phyloP scores from a whole-genome alignment of 768 basidiomycete genomes.

The Hygrocybe punicea region DNA sequence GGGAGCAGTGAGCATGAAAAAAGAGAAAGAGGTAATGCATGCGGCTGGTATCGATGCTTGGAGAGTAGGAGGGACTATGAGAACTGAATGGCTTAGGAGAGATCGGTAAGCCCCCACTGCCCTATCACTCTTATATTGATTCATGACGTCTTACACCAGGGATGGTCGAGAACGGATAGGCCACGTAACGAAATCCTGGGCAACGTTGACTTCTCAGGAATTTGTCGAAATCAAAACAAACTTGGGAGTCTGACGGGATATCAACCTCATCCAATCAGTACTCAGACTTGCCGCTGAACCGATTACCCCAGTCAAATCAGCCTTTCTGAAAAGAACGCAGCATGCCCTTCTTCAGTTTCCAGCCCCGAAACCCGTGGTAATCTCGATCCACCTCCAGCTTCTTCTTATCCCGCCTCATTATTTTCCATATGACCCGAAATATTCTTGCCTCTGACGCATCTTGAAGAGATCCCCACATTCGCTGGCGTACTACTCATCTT shows the following conservation, averaged over 20 bases:
- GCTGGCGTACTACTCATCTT: neutral
- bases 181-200: slow-evolving; percentile 47
- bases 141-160: slow-evolving; percentile 30
- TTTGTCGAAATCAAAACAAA: slow-evolving; percentile 53
- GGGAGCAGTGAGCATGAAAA: slow-evolving; percentile 27
- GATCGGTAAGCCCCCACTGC: slow-evolving; percentile 41
- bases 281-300: neutral
- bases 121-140: slow-evolving; percentile 4
- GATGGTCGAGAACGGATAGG: slow-evolving; percentile 57
- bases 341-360: neutral
- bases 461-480: neutral
- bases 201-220: slow-evolving; percentile 45
- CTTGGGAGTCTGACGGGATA: slow-evolving; percentile 47
- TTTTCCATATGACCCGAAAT: too few relatives aligned
- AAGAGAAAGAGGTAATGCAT: slow-evolving; percentile 32
- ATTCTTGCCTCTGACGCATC: neutral
- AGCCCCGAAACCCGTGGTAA: too few relatives aligned
- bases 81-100: slow-evolving; percentile 57
- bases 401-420: neutral
- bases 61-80: slow-evolving; percentile 49
- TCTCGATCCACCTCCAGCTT: neutral
- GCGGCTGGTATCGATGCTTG: slow-evolving; percentile 44
- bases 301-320: neutral
- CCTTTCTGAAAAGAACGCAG: neutral
- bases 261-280: slow-evolving; percentile 13